Base-by-base conservation (phyloP, 768 basidiomycete genomes). In the Russula virescens region DNA sequence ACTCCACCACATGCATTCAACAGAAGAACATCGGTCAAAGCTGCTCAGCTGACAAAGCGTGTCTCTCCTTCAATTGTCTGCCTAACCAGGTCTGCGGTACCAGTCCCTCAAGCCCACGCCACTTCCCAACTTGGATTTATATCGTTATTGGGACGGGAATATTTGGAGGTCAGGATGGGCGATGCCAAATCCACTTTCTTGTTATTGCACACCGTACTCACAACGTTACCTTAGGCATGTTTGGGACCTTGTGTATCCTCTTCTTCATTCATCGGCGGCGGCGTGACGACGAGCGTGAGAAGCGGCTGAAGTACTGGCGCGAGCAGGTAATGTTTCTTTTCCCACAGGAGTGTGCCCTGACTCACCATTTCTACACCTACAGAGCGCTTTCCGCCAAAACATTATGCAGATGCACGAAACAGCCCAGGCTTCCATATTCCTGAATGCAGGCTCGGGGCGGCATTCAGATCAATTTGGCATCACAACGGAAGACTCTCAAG, bases 231-330 rank as follows among this genome's bases (percentile, higher is more conserved):
- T 18, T 62, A 94, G 92, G 89, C 50, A 91, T 94, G 81, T 75
- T 83, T 62, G 87, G 81, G 18, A 87, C 87, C 10, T 78, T 93
- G 46, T 74, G 83, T 56, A 79, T 81, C 4, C 77, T 95, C 40
- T 93, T 83, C 75, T 78, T 85, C 68, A 68, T 88, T 8, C 91
- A 94, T 68, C 77, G 85, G 43, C 82, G 83, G 67, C 82, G 88
- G 66, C 84, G 92, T 67, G 85, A 86, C 46, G 73, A 77, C 61
- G 91, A 94, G 69, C 86, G 89, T 50, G 86, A 89, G 75, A 92
- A 88, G 74, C 87, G 92, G 67, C 76, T 86, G 47, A 90, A 92
- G 71, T 94, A 94, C 75, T 94, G 92, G 87, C 85, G 86, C 67
- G 92, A 94, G 76, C 91, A 92, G 80, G 87, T 85, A 25, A 65